These are phyloP conservation scores for Wickerhamomyces sp. DNA, from an alignment of 1,139 yeast species.

Conservation along the genomic window DNA sequence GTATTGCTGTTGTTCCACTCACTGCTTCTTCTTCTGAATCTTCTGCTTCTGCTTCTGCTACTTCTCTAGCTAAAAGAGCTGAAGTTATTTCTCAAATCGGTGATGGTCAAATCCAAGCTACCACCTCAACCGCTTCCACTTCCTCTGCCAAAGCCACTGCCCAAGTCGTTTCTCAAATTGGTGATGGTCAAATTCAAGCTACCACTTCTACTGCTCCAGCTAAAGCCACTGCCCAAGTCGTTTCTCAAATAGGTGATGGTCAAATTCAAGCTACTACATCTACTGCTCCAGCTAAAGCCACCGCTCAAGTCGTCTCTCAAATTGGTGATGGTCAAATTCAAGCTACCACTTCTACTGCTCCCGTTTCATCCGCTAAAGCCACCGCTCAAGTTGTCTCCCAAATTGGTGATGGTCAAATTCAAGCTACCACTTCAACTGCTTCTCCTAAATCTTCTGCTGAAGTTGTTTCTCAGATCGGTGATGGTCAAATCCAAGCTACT, in stretches of 20 bases:
- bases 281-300: slow-evolving; percentile 18
- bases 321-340: slow-evolving; percentile 62
- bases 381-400: slow-evolving; percentile 36
- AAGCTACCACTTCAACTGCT: slow-evolving; percentile 8
- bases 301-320: slow-evolving; percentile 36
- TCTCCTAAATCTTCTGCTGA: background rate
- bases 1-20: slow-evolving; percentile 59
- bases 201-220: slow-evolving; percentile 27
- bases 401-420: slow-evolving; percentile 57
- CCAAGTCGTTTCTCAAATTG: slow-evolving; percentile 40
- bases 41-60: slow-evolving; percentile 23
- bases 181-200: slow-evolving; percentile 59
- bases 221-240: slow-evolving; percentile 4
- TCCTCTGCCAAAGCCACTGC: background rate
- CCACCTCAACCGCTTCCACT: slow-evolving; percentile 27
- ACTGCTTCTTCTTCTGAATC: slow-evolving; percentile 26
- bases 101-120: slow-evolving; percentile 58
- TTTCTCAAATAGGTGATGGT: slow-evolving; percentile 13
- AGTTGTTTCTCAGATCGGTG: slow-evolving; percentile 28
- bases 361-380: slow-evolving; percentile 4
- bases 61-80: slow-evolving; percentile 29
- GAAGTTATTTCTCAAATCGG: slow-evolving; percentile 44
- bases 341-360: slow-evolving; percentile 31
- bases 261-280: slow-evolving; percentile 17
- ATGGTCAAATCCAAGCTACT: slow-evolving; percentile 11